phyloP scores from a whole-genome alignment of 805 yeast species.

The Kuraishia hungarica region DNA sequence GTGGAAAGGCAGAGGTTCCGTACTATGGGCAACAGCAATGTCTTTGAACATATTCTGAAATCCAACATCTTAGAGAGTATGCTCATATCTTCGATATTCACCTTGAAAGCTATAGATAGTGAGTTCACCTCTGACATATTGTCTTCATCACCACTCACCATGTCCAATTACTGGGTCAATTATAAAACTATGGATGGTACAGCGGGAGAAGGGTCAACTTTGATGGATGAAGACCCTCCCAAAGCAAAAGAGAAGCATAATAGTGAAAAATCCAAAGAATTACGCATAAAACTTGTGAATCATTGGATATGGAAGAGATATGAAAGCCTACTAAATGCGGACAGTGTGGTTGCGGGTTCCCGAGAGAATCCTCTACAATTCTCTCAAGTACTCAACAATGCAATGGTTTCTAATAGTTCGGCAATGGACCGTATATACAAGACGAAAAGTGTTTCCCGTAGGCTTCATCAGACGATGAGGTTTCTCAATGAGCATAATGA shows the following conservation, averaged over 20 bases:
- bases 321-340: background rate
- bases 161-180: conserved; percentile 23
- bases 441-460: conserved; percentile 11
- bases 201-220: conserved; percentile 3
- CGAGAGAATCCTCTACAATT: background rate
- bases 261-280: conserved; percentile 13
- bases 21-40: conserved; percentile 32
- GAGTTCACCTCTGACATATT: conserved; percentile 6
- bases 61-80: conserved; percentile 48
- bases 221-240: background rate
- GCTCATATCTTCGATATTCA: conserved; percentile 20
- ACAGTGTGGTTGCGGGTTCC: background rate
- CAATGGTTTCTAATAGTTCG: background rate
- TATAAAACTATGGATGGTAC: conserved; percentile 3
- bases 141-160: conserved; percentile 17
- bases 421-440: background rate
- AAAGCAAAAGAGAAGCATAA: background rate
- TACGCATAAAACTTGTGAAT: conserved; percentile 16
- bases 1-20: conserved; percentile 53
- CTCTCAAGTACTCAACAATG: background rate
- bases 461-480: conserved; percentile 17
- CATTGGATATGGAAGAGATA: conserved; percentile 14
- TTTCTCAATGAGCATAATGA: conserved; percentile 13
- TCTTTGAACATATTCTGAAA: conserved; percentile 42
- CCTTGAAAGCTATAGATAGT: conserved; percentile 6